A percentile compares a stretch with the other conserved stretches of the same genome.
Evolutionary conservation across 192 early-diverging fungal species (phyloP).

Genomic region (Endogone sp.): DNA sequence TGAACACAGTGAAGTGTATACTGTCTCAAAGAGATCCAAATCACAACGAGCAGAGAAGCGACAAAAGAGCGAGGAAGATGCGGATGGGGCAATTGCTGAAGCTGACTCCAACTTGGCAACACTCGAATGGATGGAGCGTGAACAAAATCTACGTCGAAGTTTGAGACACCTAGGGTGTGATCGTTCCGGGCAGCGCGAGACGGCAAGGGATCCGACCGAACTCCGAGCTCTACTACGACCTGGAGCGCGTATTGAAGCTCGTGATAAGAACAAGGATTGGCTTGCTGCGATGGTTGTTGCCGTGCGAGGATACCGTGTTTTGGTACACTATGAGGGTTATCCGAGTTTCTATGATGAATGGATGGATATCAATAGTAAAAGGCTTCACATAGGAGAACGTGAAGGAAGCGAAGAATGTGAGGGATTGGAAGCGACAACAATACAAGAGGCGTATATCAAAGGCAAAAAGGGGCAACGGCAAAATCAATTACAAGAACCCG

Average conservation of each 20-base stretch:
- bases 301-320: constrained; percentile 50
- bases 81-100: constrained; percentile 5
- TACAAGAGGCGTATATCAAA: too few species aligned
- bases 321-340: constrained; percentile 41
- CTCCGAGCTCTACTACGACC: constrained; percentile 25
- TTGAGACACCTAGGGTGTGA: background rate
- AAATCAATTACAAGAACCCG: background rate
- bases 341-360: constrained; percentile 25
- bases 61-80: constrained; percentile 8
- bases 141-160: constrained; percentile 10
- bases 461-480: background rate
- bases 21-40: constrained; percentile 21
- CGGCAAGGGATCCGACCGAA: constrained; percentile 1
- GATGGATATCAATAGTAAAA: constrained; percentile 24
- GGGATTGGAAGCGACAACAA: background rate
- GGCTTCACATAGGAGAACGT: constrained; percentile 1
- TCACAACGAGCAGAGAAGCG: constrained; percentile 2
- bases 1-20: constrained; percentile 10
- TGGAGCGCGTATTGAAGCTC: constrained; percentile 41
- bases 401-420: background rate
- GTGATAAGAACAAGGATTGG: constrained; percentile 62
- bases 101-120: constrained; percentile 6
- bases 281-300: constrained; percentile 49
- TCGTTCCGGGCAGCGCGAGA: background rate
- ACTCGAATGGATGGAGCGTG: background rate